phyloP scores from a whole-genome alignment of 73 alveolate genomes.

The Paramecium pentaurelia region DNA sequence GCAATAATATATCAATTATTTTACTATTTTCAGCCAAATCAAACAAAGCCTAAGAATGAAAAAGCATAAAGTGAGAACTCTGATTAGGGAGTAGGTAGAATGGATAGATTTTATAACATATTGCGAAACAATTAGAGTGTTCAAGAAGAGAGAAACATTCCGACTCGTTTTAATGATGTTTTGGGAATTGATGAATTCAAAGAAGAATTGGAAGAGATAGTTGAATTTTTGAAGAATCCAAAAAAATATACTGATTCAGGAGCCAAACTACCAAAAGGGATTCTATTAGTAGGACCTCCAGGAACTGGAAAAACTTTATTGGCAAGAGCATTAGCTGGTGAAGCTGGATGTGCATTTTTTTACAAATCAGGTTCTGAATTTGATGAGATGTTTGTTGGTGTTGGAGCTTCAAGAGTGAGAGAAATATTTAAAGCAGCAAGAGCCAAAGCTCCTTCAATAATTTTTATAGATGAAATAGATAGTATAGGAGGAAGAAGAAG shows the following conservation, averaged over 20 bases:
- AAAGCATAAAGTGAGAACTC: not conserved
- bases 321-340: slow-evolving; percentile 96
- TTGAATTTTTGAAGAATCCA: slow-evolving; percentile 68
- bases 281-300: slow-evolving; percentile 82
- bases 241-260: slow-evolving; percentile 71
- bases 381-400: slow-evolving; percentile 88
- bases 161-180: slow-evolving; percentile 76
- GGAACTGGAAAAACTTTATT: slow-evolving; percentile 88
- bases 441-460: slow-evolving; percentile 82
- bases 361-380: slow-evolving; percentile 86
- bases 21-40: not conserved
- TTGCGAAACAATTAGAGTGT: not conserved
- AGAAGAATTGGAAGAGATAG: slow-evolving; percentile 78
- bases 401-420: slow-evolving; percentile 83
- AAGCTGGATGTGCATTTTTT: slow-evolving; percentile 81
- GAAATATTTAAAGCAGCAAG: slow-evolving; percentile 81
- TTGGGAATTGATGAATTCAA: slow-evolving; percentile 84
- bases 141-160: slow-evolving; percentile 51
- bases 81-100: not conserved
- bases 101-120: not conserved
- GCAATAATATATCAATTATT: not conserved
- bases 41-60: not conserved
- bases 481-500: slow-evolving; percentile 77
- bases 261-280: slow-evolving; percentile 80
- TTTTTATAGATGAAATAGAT: slow-evolving; percentile 92